Evolutionary conservation across 371 early-diverging fungal genomes (phyloP).

Genomic region (Mucor lusitanicus): DNA sequence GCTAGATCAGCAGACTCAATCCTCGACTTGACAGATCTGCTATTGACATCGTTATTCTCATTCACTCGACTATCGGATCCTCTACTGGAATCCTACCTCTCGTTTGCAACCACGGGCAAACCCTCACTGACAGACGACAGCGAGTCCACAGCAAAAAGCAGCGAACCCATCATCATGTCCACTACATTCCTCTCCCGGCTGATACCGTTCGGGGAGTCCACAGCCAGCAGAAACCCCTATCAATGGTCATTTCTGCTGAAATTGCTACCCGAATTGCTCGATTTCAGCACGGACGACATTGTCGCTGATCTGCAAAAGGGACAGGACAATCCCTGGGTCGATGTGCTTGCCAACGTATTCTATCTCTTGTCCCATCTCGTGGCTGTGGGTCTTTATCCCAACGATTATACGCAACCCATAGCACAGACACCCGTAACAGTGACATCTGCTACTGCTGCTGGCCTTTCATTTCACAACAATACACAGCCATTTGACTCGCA

Average conservation of each 20-base stretch:
- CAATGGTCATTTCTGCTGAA: constrained; percentile 44
- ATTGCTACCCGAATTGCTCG: constrained; percentile 21
- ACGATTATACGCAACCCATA: not conserved
- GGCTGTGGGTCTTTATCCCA: constrained; percentile 34
- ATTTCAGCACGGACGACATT: constrained; percentile 29
- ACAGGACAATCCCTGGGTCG: constrained; percentile 22
- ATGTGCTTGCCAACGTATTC: constrained; percentile 22
- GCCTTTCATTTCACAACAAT: constrained; percentile 20
- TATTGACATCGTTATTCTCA: constrained; percentile 39
- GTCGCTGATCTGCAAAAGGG: constrained; percentile 22
- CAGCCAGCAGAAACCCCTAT: constrained; percentile 23
- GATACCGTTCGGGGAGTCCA: constrained; percentile 22
- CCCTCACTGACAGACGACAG: not conserved
- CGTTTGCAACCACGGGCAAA: constrained; percentile 29
- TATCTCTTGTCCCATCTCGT: constrained; percentile 33
- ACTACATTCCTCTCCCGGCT: constrained; percentile 17
- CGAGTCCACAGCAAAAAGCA: not conserved
- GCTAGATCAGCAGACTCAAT: not conserved
- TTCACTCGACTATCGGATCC: constrained; percentile 33
- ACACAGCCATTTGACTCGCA: constrained; percentile 24
- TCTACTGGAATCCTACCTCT: constrained; percentile 40
- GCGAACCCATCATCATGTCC: constrained; percentile 15
- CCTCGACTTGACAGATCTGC: constrained; percentile 20
- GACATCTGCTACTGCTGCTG: constrained; percentile 5
- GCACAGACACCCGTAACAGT: not conserved